Evolutionary conservation across 208 protist species (phyloP).

Genomic region (Crithidia fasciculata): DNA sequence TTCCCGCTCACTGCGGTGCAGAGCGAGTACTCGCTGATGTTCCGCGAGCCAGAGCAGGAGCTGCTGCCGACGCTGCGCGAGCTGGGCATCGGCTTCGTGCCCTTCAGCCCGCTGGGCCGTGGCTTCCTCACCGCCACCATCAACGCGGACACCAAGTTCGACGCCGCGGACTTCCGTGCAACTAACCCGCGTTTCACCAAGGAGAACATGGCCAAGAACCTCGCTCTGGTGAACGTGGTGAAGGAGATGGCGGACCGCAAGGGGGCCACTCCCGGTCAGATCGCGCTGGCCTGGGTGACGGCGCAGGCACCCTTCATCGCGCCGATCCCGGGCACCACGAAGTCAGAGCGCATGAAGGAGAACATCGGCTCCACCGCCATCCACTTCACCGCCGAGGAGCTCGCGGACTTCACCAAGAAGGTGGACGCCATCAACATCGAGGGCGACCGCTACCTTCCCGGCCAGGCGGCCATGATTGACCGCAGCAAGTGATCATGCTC

Average conservation of each 20-base stretch:
- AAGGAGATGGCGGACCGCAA: slow-evolving; percentile 22
- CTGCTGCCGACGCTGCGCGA: slow-evolving; percentile 37
- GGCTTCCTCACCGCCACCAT: slow-evolving; percentile 37
- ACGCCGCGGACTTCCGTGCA: slow-evolving; percentile 16
- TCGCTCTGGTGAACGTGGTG: slow-evolving; percentile 15
- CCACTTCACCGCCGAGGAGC: no score
- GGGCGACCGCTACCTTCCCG: slow-evolving; percentile 20
- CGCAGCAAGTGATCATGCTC: no score
- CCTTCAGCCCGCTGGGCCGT: slow-evolving; percentile 36
- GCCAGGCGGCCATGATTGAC: no score
- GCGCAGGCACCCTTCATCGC: slow-evolving; percentile 37
- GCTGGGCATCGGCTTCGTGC: slow-evolving; percentile 42
- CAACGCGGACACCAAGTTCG: slow-evolving; percentile 17
- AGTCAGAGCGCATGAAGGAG: no score
- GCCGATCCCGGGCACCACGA: slow-evolving; percentile 39
- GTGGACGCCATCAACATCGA: slow-evolving; percentile 12
- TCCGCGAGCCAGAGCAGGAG: slow-evolving; percentile 30
- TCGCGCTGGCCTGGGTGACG: slow-evolving; percentile 41
- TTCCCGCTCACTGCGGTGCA: slow-evolving; percentile 40
- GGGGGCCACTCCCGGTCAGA: slow-evolving; percentile 30
- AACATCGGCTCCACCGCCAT: no score
- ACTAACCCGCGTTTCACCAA: slow-evolving; percentile 26
- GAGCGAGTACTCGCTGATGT: slow-evolving; percentile 45
- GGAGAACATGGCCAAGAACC: slow-evolving; percentile 18
- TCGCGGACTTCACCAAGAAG: no score